phyloP scores from a whole-genome alignment of 1,284 basidiomycete species.

The Paramarasmius palmivorus region DNA sequence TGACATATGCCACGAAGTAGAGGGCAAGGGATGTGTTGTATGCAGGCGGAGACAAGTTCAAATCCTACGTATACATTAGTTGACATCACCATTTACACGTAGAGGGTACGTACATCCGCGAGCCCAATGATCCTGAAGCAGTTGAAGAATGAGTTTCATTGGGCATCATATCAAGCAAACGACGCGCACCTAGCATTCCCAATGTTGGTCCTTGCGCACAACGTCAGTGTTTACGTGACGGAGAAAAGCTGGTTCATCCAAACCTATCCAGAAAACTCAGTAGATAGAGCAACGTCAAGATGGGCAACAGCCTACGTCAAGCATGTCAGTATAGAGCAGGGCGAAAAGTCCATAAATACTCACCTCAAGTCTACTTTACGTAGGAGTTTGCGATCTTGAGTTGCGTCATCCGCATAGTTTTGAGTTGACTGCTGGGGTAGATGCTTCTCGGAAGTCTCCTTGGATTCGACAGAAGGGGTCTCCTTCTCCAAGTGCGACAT shows the following conservation, averaged over 20 bases:
- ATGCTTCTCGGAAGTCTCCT: too few species aligned
- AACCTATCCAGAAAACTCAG: slow-evolving; percentile 70
- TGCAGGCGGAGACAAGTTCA: slow-evolving; percentile 44
- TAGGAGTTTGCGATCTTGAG: slow-evolving; percentile 26
- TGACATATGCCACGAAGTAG: slow-evolving; percentile 68
- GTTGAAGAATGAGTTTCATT: too few species aligned
- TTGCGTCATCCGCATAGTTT: slow-evolving; percentile 24
- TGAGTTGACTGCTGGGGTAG: too few species aligned
- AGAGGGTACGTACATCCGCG: slow-evolving; percentile 31
- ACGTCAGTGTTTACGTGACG: background rate
- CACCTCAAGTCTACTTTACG: slow-evolving; percentile 47
- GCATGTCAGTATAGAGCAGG: slow-evolving; percentile 3
- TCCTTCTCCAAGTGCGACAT: too few species aligned
- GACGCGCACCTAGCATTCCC: slow-evolving; percentile 60
- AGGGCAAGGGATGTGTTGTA: slow-evolving; percentile 65
- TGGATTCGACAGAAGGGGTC: too few species aligned
- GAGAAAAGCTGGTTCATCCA: slow-evolving; percentile 10
- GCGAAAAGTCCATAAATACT: slow-evolving; percentile 6
- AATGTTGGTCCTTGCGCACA: slow-evolving; percentile 54
- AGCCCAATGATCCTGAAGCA: slow-evolving; percentile 45
- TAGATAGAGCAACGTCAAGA: slow-evolving; percentile 62
- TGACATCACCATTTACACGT: background rate
- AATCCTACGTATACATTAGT: slow-evolving; percentile 34
- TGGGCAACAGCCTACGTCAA: slow-evolving; percentile 45
- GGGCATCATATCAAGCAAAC: slow-evolving; percentile 2